Base-by-base conservation (phyloP, 176 grass and related monocot genomes). In the Alloteropsis semialata region DNA sequence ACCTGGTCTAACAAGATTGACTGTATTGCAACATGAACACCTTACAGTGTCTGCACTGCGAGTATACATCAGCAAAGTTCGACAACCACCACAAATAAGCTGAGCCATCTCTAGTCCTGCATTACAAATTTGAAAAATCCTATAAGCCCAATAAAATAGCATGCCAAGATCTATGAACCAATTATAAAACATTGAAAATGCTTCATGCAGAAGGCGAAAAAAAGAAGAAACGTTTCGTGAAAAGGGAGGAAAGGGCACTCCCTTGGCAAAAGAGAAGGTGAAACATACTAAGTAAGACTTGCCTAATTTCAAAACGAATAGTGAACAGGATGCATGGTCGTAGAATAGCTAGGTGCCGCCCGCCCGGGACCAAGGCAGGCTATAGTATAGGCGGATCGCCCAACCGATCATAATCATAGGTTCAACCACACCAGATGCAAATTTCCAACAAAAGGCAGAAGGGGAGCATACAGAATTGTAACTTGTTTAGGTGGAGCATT, bases 1-100 rank as follows among this genome's bases (percentile, higher is more conserved):
- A 93, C 91, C 94, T 91, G 91, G 85, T 80, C 91, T 93, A 15
- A 89, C 91, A 81, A 91, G 86, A 89, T 95, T 95, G 50, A 98
- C 74, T 54, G 90, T 98, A 72, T 81, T 88, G 53, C 96, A 98
- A 68, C 96, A 98, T 44, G 96, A 95, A 83, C 92, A 98, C 85
- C 89, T 89, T 67, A 98, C 92, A 17, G 81, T 98, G 30, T 90
- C 84, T 43, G 92, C 92, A 69, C 83, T 94, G 41, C 78, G 69
- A 59, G 77, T 89, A 81, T 95, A 98, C 95, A 98, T 95, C 71
- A 98, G 79, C 81, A 92, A 86, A 63, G 95, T 98, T 38, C 82
- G 86, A 85, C 95, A 98, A 65, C 90, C 92, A 70, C 88, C 90
- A 80, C 95, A 98, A 70, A 89, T 87, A 74, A 98, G 75, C 28